phyloP scores from a whole-genome alignment of 768 basidiomycete genomes.

The Pleurotus salmoneostramineus region DNA sequence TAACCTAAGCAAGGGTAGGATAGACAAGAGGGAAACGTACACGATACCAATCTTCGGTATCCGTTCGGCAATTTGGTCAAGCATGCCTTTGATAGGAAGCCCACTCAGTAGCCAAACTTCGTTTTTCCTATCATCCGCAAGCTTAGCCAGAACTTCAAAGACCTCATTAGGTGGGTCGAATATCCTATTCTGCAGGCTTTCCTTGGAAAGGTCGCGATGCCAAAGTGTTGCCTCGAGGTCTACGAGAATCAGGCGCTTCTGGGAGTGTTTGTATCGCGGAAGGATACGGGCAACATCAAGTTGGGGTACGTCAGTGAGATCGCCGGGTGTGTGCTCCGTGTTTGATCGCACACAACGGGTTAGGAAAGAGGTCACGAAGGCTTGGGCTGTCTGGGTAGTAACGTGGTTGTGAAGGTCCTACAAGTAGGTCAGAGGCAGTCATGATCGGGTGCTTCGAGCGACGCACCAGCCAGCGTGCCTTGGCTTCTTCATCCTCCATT shows the following conservation, averaged over 20 bases:
- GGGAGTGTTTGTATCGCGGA: slow-evolving; percentile 63
- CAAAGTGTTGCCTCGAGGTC: slow-evolving; percentile 85
- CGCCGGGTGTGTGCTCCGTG: slow-evolving; percentile 54
- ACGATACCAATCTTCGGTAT: slow-evolving; percentile 74
- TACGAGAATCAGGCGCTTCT: slow-evolving; percentile 61
- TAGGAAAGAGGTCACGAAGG: slow-evolving; percentile 78
- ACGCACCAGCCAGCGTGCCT: slow-evolving; percentile 76
- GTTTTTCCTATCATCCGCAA: slow-evolving; percentile 64
- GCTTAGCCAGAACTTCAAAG: slow-evolving; percentile 47
- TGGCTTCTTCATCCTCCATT: slow-evolving; percentile 72
- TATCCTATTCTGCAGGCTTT: slow-evolving; percentile 26
- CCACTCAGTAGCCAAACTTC: slow-evolving; percentile 85
- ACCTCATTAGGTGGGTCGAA: slow-evolving; percentile 30
- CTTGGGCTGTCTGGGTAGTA: slow-evolving; percentile 80
- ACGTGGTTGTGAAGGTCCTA: slow-evolving; percentile 83
- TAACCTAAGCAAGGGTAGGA: too few relatives aligned
- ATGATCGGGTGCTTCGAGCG: too few relatives aligned
- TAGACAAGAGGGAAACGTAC: slow-evolving; percentile 35
- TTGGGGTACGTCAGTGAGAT: slow-evolving; percentile 24
- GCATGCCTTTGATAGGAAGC: slow-evolving; percentile 53
- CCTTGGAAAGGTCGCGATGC: slow-evolving; percentile 51
- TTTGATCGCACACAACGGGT: slow-evolving; percentile 70
- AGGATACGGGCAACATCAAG: slow-evolving; percentile 47
- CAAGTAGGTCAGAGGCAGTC: too few relatives aligned
- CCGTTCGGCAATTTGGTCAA: slow-evolving; percentile 59